Base-by-base conservation (phyloP, 2,329 filamentous ascomycete species). In the Calycina herbarum region DNA sequence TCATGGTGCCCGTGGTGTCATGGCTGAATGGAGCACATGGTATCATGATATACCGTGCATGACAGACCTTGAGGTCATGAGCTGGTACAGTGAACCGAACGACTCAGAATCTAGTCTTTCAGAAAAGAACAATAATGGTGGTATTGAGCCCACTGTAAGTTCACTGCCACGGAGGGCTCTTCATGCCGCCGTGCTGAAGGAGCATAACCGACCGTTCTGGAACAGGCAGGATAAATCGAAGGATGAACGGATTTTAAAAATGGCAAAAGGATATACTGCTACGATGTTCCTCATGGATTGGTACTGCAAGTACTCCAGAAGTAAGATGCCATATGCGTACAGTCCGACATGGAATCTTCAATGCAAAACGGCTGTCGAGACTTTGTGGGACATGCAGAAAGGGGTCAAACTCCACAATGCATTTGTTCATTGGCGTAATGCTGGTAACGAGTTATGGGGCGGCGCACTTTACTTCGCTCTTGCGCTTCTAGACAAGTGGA, bases 21-120 rank as follows among this genome's bases (percentile, higher is more conserved):
- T 82, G 51, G 82, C 82, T 27, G 81, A 84, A 69, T 89, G 86
- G 86, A 82, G 83, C 4, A 83, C 80, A 2, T 89, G 86, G 86
- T 79, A 82, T 67, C 76, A 79, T 63, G 80, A 81, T 42, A 81
- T 86, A 54, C 80, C 81, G 45, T 78, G 78, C 5, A 75, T 85
- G 31, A 79, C 80, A 48, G 83, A 85, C 66, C 74, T 77, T 13
- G 81, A 83, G 40, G 77, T 86, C 5, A 75, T 82, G 31, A 75
- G 78, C 15, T 86, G 83, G 82, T 83, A 82, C 71, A 73, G 77
- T 7, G 70, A 76, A 24, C 77, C 73, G 51, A 67, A 56, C 8
- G 24, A 15, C 70, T 54, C 24, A 7, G 69, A 61, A 42, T 70
- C 62, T 27, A 65, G 10, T 27, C 48, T 2, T 56, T 71, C 3